Base-by-base conservation (phyloP, 306 rosid genomes). In the Acacia confusa region DNA sequence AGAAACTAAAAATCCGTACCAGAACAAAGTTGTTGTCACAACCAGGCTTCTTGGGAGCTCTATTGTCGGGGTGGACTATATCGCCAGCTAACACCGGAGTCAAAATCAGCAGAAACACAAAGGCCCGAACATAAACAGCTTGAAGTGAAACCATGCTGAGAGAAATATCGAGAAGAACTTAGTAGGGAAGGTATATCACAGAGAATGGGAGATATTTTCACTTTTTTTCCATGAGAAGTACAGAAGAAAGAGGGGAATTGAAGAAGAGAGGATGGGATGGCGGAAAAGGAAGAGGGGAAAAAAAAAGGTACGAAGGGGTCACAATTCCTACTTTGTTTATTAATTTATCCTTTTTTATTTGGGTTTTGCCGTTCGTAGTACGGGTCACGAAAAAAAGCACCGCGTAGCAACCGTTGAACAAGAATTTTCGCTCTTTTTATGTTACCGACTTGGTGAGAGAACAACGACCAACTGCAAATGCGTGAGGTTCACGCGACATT, bases 1-100 rank as follows among this genome's bases (percentile, higher is more conserved):
- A 57, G 44, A 60, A 78, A 24, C 76, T 44, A 60, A 52, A 36
- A 78, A 40, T 75, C n/a, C 88, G 75, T 83, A 91, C 99, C 95
- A 95, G 90, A 81, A 95, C 99, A 78, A 95, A 95, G 88, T 93
- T 83, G 90, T 95, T 95, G 2, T 93, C 91, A 70, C 99, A 95
- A 30, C 99, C 99, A 82, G 97, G 97, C 64, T 89, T 85, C 85
- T 73, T 85, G 22, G 99, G 99, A 81, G 99, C 89, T 48, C 76
- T 30, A 77, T 81, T 38, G 45, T 95, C 99, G 20, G 77, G 92
- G 79, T 95, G 99, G 32, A 95, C 99, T 86, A 95, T 93, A 43
- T 95, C 99, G 20, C 97, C 97, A 68, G 94, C 97, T 17, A 90
- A 87, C 78, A 80, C 86, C 36, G 86, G 3, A 74, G 83, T 79